A percentile compares a stretch with the other conserved stretches of the same genome.
phyloP scores from a whole-genome alignment of 1,284 basidiomycete species.

The Ceratobasidium sp. region DNA sequence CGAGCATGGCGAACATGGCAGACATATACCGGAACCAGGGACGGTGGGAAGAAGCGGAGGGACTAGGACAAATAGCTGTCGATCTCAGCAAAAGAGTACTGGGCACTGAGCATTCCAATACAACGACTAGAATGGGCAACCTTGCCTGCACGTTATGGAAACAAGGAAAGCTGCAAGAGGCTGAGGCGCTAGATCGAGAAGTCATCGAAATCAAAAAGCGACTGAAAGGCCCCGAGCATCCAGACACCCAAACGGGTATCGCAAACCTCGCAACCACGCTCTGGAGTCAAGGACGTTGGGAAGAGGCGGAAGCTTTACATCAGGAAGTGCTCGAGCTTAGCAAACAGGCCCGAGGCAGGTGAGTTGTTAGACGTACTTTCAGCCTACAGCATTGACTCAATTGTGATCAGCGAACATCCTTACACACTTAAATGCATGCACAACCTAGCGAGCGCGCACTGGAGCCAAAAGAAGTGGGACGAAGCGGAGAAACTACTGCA shows the following conservation, averaged over 20 bases:
- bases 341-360: slow-evolving; percentile 2
- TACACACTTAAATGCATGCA: slow-evolving; percentile 12
- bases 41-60: slow-evolving; percentile 22
- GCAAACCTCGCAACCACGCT: slow-evolving; percentile 15
- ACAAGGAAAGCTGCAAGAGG: slow-evolving; percentile 22
- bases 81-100: neutral
- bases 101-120: slow-evolving; percentile 20
- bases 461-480: neutral
- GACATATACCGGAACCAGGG: slow-evolving; percentile 38
- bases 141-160: slow-evolving; percentile 25
- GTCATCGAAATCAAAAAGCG: slow-evolving; percentile 7
- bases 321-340: slow-evolving; percentile 16
- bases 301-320: slow-evolving; percentile 7
- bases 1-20: slow-evolving; percentile 42
- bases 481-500: slow-evolving; percentile 21
- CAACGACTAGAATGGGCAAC: slow-evolving; percentile 15
- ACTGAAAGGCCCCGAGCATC: neutral
- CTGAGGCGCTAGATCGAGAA: neutral
- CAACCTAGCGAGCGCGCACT: slow-evolving; percentile 18
- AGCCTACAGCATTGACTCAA: too few species aligned
- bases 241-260: slow-evolving; percentile 9
- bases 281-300: slow-evolving; percentile 9
- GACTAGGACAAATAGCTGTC: neutral
- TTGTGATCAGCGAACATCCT: slow-evolving; percentile 14
- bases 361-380: too few species aligned